These are phyloP conservation scores for Magnusiomyces fungicola DNA, from an alignment of 1,139 yeast species.

Conservation along the genomic window DNA sequence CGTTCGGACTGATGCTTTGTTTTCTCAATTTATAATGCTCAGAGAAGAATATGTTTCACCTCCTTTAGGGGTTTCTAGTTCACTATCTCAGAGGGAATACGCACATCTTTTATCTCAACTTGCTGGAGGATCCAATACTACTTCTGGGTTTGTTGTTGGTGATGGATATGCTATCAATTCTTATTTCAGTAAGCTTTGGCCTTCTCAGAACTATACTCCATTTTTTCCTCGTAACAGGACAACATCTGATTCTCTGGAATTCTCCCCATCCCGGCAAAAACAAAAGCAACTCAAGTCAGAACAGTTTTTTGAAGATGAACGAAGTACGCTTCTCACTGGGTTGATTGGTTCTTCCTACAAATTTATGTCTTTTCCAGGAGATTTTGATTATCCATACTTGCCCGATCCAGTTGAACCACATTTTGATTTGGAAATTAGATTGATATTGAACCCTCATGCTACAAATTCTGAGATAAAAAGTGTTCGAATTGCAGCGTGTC, in stretches of 20 bases:
- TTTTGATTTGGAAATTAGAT: neutral
- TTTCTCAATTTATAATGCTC: conserved; percentile 61
- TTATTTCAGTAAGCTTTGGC: neutral
- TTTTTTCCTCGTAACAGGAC: neutral
- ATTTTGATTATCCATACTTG: neutral
- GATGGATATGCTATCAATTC: conserved; percentile 1
- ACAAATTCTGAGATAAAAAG: neutral
- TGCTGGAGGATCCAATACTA: neutral
- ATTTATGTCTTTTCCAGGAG: neutral
- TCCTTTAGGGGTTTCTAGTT: neutral
- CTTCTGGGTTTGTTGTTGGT: neutral
- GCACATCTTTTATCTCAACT: conserved; percentile 1
- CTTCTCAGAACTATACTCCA: neutral
- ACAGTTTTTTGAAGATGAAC: neutral
- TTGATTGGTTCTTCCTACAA: neutral
- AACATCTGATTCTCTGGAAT: neutral
- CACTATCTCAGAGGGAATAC: neutral
- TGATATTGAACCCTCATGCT: neutral
- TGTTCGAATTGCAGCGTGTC: neutral
- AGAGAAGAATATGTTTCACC: conserved; percentile 43
- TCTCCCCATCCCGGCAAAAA: neutral
- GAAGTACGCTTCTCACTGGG: neutral
- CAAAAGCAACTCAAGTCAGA: neutral
- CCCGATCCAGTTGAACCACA: conserved; percentile 3
- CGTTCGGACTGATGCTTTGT: conserved; percentile 61